phyloP scores from a whole-genome alignment of 129 eudicot genomes.

The Gnaphalium uliginosum region DNA sequence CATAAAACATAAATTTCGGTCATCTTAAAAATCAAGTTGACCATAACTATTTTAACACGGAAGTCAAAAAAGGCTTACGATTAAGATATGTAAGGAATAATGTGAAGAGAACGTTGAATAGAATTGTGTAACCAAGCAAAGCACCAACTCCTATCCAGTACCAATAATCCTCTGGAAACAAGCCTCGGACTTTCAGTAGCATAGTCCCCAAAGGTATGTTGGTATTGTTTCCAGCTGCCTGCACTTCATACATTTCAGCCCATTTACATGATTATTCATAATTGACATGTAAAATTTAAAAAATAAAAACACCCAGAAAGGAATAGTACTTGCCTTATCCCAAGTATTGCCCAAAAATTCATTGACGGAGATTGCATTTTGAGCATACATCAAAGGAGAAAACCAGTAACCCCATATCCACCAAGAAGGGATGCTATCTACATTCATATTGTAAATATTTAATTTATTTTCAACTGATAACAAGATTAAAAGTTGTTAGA shows the following conservation, averaged over 20 bases:
- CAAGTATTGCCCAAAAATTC: conserved; percentile 81
- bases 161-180: conserved; percentile 75
- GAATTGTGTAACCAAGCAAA: conserved; percentile 69
- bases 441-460: conserved; percentile 5
- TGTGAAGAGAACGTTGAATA: conserved; percentile 76
- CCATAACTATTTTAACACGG: not conserved
- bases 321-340: conserved; percentile 46
- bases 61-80: conserved; percentile 58
- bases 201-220: conserved; percentile 54
- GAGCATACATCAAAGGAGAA: conserved; percentile 98
- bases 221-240: conserved; percentile 51
- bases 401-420: conserved; percentile 99
- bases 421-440: conserved; percentile 89
- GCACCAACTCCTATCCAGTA: conserved; percentile 98
- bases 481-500: not conserved
- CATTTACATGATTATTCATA: not conserved
- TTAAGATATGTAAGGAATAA: conserved; percentile 76
- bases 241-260: conserved; percentile 10
- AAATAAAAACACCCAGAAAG: not conserved
- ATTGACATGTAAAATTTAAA: not conserved
- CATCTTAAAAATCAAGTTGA: not conserved
- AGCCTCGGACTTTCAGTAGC: conserved; percentile 68
- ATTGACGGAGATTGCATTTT: conserved; percentile 88
- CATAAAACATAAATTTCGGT: not conserved
- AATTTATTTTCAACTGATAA: not conserved